These are phyloP conservation scores for Bonia amplexicaulis DNA, from an alignment of 176 grass and related monocot genomes.

Conservation along the genomic window DNA sequence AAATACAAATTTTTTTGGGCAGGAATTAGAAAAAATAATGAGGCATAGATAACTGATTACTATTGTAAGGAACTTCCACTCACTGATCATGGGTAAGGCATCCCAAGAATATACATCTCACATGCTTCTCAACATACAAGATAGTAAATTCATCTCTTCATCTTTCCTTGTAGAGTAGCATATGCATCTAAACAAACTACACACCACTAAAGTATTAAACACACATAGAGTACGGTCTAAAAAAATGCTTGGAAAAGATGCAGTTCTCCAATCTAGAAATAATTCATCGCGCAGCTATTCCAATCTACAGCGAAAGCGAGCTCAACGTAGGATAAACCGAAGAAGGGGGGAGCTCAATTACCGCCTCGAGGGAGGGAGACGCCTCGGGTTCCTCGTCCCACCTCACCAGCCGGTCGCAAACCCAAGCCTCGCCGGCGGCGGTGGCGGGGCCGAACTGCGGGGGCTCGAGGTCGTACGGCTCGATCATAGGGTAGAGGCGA, in stretches of 20 bases:
- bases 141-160: neutral
- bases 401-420: slow-evolving; percentile 17
- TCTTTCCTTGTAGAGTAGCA: neutral
- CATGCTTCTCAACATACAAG: slow-evolving; percentile 2
- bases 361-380: slow-evolving; percentile 4
- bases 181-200: neutral
- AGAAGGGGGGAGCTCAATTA: neutral
- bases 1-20: neutral
- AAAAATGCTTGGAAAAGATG: neutral
- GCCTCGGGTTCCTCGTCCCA: slow-evolving; percentile 37
- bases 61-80: neutral
- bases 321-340: neutral
- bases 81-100: neutral
- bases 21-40: neutral
- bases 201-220: neutral
- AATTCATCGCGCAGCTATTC: neutral
- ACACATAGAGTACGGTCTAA: neutral
- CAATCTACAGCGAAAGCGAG: slow-evolving; percentile 6
- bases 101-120: neutral
- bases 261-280: neutral
- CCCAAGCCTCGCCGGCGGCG: neutral
- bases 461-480: slow-evolving; percentile 34
- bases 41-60: neutral
- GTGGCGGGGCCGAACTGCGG: neutral
- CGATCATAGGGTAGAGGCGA: slow-evolving; percentile 33